These are phyloP conservation scores for Endoconidiophora laricicola DNA, from an alignment of 2,329 filamentous ascomycete species.

Conservation along the genomic window DNA sequence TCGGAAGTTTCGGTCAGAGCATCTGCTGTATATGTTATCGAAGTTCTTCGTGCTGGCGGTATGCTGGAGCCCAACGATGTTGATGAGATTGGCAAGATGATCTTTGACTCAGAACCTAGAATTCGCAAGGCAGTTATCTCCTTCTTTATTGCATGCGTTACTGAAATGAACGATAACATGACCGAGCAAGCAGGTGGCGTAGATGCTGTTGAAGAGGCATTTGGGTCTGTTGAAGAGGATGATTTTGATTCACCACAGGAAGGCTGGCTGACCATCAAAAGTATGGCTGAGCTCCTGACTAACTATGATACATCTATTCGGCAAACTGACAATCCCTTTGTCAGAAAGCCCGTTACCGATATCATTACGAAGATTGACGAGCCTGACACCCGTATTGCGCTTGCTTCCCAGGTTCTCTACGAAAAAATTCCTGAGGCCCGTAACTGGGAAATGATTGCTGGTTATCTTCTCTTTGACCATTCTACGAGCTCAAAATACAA, in stretches of 20 bases:
- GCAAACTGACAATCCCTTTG: conserved; percentile 6
- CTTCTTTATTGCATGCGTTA: conserved; percentile 80
- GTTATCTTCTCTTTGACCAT: conserved; percentile 86
- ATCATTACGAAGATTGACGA: conserved; percentile 45
- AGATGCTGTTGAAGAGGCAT: conserved; percentile 57
- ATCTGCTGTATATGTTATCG: conserved; percentile 63
- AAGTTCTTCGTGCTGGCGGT: conserved; percentile 65
- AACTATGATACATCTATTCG: conserved; percentile 44
- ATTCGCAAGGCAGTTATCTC: conserved; percentile 77
- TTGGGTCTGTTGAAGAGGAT: conserved; percentile 55
- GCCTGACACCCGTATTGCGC: conserved; percentile 65
- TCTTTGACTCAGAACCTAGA: conserved; percentile 73
- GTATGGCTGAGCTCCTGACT: conserved; percentile 66
- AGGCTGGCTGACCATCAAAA: conserved; percentile 86
- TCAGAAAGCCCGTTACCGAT: conserved; percentile 25
- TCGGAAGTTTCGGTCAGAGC: conserved; percentile 67
- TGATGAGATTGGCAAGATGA: conserved; percentile 68
- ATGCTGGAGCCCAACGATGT: conserved; percentile 85
- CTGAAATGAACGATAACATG: conserved; percentile 63
- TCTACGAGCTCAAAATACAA: conserved; percentile 41
- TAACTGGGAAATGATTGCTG: conserved; percentile 76
- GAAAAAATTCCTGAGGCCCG: conserved; percentile 65
- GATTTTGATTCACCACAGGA: conserved; percentile 60
- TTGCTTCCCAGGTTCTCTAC: conserved; percentile 74
- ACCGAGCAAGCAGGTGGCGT: conserved; percentile 72